phyloP scores from a whole-genome alignment of 2,329 filamentous ascomycete genomes.

The Colletotrichum filicis region DNA sequence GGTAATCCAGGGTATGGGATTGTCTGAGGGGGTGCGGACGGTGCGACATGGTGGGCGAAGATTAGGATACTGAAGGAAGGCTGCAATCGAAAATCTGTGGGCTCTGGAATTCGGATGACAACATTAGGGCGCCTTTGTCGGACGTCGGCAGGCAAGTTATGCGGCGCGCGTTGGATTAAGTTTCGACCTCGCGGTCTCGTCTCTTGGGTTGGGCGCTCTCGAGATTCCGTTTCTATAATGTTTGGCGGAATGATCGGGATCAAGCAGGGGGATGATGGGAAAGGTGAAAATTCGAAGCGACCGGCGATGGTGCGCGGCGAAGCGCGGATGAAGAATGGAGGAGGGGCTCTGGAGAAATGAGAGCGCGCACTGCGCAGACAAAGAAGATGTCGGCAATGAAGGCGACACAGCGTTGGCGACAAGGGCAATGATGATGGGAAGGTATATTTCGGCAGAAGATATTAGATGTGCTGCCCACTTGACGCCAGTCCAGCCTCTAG shows the following conservation, averaged over 20 bases:
- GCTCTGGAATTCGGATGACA: constrained; percentile 39
- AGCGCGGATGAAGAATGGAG: constrained; percentile 20
- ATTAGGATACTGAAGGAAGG: constrained; percentile 37
- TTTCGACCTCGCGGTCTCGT: constrained; percentile 15
- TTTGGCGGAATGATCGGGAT: background rate
- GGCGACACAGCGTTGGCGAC: background rate
- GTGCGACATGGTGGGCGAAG: constrained; percentile 61
- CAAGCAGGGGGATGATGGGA: background rate
- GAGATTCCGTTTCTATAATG: constrained; percentile 7
- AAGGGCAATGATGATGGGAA: constrained; percentile 15
- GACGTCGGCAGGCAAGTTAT: constrained; percentile 18
- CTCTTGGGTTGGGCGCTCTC: constrained; percentile 1
- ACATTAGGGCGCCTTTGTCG: constrained; percentile 40
- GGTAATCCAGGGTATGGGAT: constrained; percentile 62
- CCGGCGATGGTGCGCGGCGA: background rate
- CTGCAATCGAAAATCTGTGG: constrained; percentile 39
- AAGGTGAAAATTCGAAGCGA: constrained; percentile 17
- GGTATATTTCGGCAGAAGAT: constrained; percentile 13
- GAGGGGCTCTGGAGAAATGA: background rate
- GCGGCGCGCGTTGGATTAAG: constrained; percentile 16
- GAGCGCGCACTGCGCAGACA: constrained; percentile 33
- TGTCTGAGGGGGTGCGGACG: constrained; percentile 68
- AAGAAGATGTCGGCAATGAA: constrained; percentile 3
- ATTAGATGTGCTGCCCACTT: constrained; percentile 13
- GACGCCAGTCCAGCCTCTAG: constrained; percentile 25